These are phyloP conservation scores for Hypericum perforatum DNA, from an alignment of 345 rosid species.

Conservation along the genomic window DNA sequence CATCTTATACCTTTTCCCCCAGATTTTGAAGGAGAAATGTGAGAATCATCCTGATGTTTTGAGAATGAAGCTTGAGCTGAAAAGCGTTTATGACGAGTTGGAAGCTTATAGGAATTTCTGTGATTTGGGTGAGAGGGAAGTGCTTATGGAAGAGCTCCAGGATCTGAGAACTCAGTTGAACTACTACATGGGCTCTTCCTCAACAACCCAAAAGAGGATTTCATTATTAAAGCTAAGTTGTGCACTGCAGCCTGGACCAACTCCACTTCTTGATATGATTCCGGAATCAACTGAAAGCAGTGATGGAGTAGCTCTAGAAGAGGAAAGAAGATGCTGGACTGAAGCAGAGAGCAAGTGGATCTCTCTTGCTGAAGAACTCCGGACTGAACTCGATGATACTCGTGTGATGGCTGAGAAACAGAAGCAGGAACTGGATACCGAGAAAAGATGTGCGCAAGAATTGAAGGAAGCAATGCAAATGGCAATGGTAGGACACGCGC, in stretches of 20 bases:
- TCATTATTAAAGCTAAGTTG: constrained; percentile 51
- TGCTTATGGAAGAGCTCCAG: constrained; percentile 81
- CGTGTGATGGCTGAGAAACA: constrained; percentile 47
- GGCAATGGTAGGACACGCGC: constrained; percentile 93
- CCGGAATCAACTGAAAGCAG: constrained; percentile 52
- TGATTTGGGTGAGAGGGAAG: constrained; percentile 87
- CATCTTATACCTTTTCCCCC: constrained; percentile 20
- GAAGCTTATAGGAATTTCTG: constrained; percentile 66
- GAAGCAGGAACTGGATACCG: constrained; percentile 64
- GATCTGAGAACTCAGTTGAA: constrained; percentile 85
- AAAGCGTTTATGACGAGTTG: constrained; percentile 71
- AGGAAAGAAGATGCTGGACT: constrained; percentile 53
- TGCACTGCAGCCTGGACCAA: constrained; percentile 37
- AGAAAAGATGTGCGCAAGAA: constrained; percentile 79
- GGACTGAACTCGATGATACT: constrained; percentile 63
- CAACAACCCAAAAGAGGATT: constrained; percentile 37
- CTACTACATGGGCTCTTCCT: constrained; percentile 57
- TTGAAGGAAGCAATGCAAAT: constrained; percentile 85
- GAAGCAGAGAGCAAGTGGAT: constrained; percentile 95
- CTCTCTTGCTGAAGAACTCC: constrained; percentile 73
- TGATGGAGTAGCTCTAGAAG: constrained; percentile 46
- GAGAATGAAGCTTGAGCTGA: constrained; percentile 61
- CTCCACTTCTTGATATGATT: constrained; percentile 37
- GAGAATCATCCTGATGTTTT: constrained; percentile 88
- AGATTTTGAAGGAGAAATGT: constrained; percentile 87